Evolutionary conservation across 2,329 filamentous ascomycete genomes (phyloP).

Genomic region (Neoscytalidium dimidiatum): DNA sequence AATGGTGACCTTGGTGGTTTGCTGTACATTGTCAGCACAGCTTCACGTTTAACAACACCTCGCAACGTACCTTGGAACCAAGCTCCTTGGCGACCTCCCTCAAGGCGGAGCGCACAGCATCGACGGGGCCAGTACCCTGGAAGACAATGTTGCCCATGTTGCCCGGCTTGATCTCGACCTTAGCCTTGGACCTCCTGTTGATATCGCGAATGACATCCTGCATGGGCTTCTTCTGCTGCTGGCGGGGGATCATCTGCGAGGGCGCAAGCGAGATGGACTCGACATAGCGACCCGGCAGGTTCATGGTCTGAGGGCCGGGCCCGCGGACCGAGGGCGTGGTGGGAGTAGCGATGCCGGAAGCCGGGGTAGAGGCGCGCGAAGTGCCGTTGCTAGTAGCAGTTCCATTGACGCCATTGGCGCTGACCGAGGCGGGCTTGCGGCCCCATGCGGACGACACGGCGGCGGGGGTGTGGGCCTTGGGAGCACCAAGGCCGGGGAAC

Average conservation of each 20-base stretch:
- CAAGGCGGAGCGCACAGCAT: conserved; percentile 82
- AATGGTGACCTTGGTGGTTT: conserved; percentile 73
- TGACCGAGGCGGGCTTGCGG: conserved; percentile 59
- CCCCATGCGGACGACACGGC: conserved; percentile 76
- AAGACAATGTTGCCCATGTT: conserved; percentile 75
- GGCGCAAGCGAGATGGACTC: conserved; percentile 75
- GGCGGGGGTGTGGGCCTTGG: conserved; percentile 62
- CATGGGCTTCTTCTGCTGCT: conserved; percentile 81
- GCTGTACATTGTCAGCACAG: conserved; percentile 41
- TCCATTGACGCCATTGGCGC: conserved; percentile 55
- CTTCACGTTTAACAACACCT: too few species aligned
- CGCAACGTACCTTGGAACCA: conserved; percentile 72
- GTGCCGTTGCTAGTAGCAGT: conserved; percentile 48
- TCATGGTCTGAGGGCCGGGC: conserved; percentile 60
- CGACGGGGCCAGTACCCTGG: conserved; percentile 79
- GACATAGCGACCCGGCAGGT: conserved; percentile 79
- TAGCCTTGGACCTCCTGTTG: conserved; percentile 87
- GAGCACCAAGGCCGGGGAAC: conserved; percentile 85
- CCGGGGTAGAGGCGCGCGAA: conserved; percentile 65
- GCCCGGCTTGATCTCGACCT: conserved; percentile 74
- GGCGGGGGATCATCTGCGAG: conserved; percentile 73
- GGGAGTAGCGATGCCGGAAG: conserved; percentile 55
- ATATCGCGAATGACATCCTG: conserved; percentile 86
- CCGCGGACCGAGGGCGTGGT: conserved; percentile 43
- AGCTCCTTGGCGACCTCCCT: conserved; percentile 88